These are phyloP conservation scores for Ensete glaucum DNA, from an alignment of 176 grass and related monocot genomes.

Conservation along the genomic window DNA sequence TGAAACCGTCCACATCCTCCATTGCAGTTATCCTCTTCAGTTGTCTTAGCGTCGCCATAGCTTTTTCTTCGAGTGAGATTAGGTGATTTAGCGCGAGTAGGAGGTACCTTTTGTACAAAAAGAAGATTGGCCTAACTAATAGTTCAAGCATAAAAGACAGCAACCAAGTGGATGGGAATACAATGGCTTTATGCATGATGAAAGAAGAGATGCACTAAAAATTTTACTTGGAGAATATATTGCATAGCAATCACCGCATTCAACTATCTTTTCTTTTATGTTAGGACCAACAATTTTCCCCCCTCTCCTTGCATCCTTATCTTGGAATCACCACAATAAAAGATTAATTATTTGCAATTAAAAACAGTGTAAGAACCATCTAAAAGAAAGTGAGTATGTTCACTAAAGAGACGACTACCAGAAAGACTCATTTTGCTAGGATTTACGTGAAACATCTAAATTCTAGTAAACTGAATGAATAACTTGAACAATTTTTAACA, in stretches of 20 bases:
- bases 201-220: not conserved
- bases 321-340: no score
- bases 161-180: not conserved
- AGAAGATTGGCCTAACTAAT: not conserved
- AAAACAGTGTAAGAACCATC: no score
- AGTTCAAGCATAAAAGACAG: not conserved
- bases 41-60: constrained; percentile 9
- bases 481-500: no score
- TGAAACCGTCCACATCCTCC: constrained; percentile 8
- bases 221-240: no score
- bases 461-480: no score
- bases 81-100: constrained; percentile 44
- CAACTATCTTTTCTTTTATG: no score
- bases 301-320: no score
- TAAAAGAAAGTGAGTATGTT: not conserved
- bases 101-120: constrained; percentile 23
- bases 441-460: no score
- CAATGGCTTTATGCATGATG: not conserved
- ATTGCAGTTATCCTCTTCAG: not conserved
- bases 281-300: no score
- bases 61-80: constrained; percentile 39
- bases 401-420: not conserved
- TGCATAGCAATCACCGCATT: no score
- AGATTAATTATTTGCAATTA: no score
- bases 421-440: no score